Evolutionary conservation across 1,284 basidiomycete genomes (phyloP).

Genomic region (Rhodotorula sp.): DNA sequence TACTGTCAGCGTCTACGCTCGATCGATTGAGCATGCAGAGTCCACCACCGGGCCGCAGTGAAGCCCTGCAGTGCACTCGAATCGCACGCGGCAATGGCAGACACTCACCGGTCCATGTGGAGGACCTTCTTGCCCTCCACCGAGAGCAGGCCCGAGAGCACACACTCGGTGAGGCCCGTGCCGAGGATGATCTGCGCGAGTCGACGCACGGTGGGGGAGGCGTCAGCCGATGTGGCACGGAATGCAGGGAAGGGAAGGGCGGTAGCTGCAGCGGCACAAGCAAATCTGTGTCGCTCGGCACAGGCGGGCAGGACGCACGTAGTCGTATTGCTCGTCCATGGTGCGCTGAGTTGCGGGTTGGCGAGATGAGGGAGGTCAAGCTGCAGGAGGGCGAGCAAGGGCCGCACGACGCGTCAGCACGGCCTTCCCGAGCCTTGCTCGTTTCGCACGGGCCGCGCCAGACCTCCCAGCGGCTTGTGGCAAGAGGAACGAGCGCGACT

Average conservation of each 20-base stretch:
- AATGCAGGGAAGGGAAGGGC: neutral
- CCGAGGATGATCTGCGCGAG: conserved; percentile 57
- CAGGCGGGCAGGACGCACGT: conserved; percentile 16
- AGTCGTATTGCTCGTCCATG: conserved; percentile 43
- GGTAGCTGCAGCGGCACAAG: neutral
- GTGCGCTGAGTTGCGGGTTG: neutral
- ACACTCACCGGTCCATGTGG: conserved; percentile 77
- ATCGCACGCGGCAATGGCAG: neutral
- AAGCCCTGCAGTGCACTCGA: neutral
- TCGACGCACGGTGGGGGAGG: neutral
- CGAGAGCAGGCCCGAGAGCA: conserved; percentile 91
- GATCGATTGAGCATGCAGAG: too few relatives aligned
- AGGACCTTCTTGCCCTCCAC: conserved; percentile 99
- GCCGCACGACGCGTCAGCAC: neutral
- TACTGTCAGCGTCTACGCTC: neutral
- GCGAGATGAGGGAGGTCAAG: neutral
- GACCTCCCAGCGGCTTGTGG: too few relatives aligned
- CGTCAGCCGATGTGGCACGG: neutral
- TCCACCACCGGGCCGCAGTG: too few relatives aligned
- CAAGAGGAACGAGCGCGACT: too few relatives aligned
- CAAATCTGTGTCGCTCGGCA: too few relatives aligned
- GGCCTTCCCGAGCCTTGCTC: neutral
- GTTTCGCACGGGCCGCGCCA: too few relatives aligned
- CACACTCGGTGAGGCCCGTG: conserved; percentile 97
- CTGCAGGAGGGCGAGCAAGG: neutral